phyloP scores from a whole-genome alignment of 2,329 filamentous ascomycete genomes.

The Colletotrichum cuscutae region DNA sequence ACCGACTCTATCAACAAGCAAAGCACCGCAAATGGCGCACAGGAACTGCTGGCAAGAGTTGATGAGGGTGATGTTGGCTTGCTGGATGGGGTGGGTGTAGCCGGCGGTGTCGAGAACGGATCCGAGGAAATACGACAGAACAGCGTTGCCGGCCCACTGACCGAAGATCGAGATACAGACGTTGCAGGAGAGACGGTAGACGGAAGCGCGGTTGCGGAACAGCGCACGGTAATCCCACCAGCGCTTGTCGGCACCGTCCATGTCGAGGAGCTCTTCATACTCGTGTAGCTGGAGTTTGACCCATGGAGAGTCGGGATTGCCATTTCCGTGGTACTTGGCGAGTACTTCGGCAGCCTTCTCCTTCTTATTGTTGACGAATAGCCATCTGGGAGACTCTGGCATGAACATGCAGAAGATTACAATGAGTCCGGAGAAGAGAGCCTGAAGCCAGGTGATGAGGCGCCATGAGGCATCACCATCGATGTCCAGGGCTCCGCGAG shows the following conservation, averaged over 20 bases:
- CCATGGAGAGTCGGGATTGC: conserved; percentile 55
- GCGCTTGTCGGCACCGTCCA: conserved; percentile 55
- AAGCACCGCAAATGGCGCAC: conserved; percentile 60
- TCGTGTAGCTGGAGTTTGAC: conserved; percentile 57
- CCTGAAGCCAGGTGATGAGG: conserved; percentile 56
- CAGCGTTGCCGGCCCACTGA: conserved; percentile 57
- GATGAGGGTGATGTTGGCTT: conserved; percentile 63
- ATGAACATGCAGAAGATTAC: conserved; percentile 47
- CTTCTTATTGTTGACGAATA: conserved; percentile 51
- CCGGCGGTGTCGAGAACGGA: conserved; percentile 63
- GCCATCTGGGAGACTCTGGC: conserved; percentile 55
- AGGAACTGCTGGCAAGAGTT: conserved; percentile 61
- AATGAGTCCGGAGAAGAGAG: conserved; percentile 53
- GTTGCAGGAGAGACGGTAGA: conserved; percentile 57
- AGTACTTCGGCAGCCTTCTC: conserved; percentile 49
- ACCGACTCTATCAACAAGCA: conserved; percentile 60
- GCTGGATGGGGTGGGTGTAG: conserved; percentile 47
- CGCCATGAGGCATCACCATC: conserved; percentile 51
- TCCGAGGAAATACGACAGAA: conserved; percentile 58
- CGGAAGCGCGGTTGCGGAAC: conserved; percentile 51
- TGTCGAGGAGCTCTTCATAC: conserved; percentile 53
- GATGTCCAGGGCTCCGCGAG: conserved; percentile 54
- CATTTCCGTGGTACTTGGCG: conserved; percentile 55
- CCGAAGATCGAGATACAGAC: conserved; percentile 54
- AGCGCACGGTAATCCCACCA: conserved; percentile 60